Conservation (phyloP, 441 rosid genomes). For the Croton setiger region DNA sequence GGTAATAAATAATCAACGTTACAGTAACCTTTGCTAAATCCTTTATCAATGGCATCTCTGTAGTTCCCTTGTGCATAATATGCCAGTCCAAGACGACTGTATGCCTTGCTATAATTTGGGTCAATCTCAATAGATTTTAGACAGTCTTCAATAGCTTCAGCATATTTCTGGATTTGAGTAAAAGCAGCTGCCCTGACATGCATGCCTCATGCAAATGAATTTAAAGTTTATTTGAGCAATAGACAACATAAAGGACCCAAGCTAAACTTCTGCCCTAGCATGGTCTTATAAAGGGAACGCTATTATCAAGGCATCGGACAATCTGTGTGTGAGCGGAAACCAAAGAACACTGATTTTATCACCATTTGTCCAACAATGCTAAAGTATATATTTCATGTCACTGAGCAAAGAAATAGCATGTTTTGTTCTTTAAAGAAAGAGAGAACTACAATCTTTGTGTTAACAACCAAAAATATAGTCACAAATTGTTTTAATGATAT, state of each 20-base stretch:
- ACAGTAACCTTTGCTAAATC: slow-evolving; percentile 72
- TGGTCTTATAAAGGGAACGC: not conserved
- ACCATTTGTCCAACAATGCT: not conserved
- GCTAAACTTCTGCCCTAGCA: not conserved
- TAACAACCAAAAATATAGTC: not conserved
- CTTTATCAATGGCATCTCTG: slow-evolving; percentile 69
- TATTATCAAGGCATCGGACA: not conserved
- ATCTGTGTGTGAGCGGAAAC: not conserved
- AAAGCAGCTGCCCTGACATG: slow-evolving; percentile 79
- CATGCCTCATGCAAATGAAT: slow-evolving; percentile 19
- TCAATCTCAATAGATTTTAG: slow-evolving; percentile 69
- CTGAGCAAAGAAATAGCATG: not conserved
- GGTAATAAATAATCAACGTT: slow-evolving; percentile 6
- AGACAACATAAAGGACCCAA: slow-evolving; percentile 5
- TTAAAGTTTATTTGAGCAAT: not conserved
- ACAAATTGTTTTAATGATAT: not conserved
- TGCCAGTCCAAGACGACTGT: slow-evolving; percentile 83
- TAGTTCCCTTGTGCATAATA: slow-evolving; percentile 78
- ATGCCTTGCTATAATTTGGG: slow-evolving; percentile 79
- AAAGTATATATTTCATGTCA: not conserved
- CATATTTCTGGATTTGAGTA: slow-evolving; percentile 58
- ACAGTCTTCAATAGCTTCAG: slow-evolving; percentile 71
- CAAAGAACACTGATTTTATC: not conserved
- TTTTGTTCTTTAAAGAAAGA: not conserved
- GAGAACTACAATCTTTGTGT: not conserved